Evolutionary conservation across 805 yeast species (phyloP).

Genomic region (Hyphopichia homilentoma): DNA sequence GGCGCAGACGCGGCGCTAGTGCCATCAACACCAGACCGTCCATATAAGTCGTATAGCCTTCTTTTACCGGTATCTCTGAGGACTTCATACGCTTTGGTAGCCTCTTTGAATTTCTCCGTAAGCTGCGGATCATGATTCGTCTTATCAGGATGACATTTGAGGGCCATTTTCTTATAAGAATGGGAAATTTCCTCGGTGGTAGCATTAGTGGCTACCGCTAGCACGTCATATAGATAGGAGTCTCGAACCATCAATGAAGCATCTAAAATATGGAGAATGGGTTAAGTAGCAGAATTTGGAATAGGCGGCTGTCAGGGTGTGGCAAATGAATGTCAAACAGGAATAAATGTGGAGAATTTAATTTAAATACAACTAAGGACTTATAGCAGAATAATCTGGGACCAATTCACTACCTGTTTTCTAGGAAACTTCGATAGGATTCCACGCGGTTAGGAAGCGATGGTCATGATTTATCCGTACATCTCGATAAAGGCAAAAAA

Average conservation of each 20-base stretch:
- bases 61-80: constrained; percentile 47
- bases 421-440: too few species aligned
- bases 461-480: too few species aligned
- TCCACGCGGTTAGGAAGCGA: too few species aligned
- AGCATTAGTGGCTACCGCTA: constrained; percentile 28
- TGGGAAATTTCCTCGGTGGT: constrained; percentile 34
- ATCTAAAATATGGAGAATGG: background rate
- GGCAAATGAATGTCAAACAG: too few species aligned
- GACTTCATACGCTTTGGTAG: constrained; percentile 65
- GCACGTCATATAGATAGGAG: constrained; percentile 32
- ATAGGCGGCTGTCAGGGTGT: too few species aligned
- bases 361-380: too few species aligned
- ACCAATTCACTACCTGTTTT: too few species aligned
- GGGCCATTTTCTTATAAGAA: constrained; percentile 36
- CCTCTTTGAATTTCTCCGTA: constrained; percentile 54
- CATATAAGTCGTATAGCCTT: constrained; percentile 49
- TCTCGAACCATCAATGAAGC: constrained; percentile 17
- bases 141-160: constrained; percentile 65
- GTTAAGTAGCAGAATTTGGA: background rate
- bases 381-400: too few species aligned
- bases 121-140: constrained; percentile 47
- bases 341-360: too few species aligned
- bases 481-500: too few species aligned
- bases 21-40: constrained; percentile 42
- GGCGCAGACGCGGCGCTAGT: constrained; percentile 4